Base-by-base conservation (phyloP, 2,329 filamentous ascomycete species). In the Elsinoe perseae region DNA sequence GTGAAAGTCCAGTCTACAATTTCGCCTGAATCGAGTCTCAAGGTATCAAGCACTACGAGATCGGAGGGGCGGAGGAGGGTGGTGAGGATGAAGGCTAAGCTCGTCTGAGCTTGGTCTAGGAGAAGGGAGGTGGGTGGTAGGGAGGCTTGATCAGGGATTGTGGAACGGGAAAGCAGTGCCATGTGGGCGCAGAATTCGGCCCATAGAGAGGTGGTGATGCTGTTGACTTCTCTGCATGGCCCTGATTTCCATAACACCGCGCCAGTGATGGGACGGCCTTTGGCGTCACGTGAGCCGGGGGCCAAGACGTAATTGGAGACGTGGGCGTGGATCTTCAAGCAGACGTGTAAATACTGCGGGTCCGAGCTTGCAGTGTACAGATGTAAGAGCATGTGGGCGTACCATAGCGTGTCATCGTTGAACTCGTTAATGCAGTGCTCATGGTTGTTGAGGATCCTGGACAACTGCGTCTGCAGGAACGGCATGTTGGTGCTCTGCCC, bases 321-420 rank as follows among this genome's bases (percentile, higher is more conserved):
- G 8, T 65, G 60, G 18, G 57, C 48, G 62, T 63, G 64, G 36
- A 66, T 59, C 0, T 42, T 58, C 28, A 56, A 42, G 5, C 64
- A 64, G 32, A 59, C 60, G 3, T 58, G 46, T 20, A 66, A 48
- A 46, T 65, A 66, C 56, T 60, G 62, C 9, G 25, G 34, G 46
- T 65, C 63, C 2, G 58, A 55, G 7, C 56, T 61, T 12, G 64
- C 56, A 20, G 56, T 40, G 53, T 63, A 65, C 10, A 64, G 48
- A 56, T 64, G 59, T 1, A 64, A 32, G 14, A 65, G 63, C 16
- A 59, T 59, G 20, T 65, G 48, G 1, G 56, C 64, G 60, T 61
- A 67, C 65, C 65, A 67, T n/a, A 64, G 57, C 8, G 63, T 61
- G 54, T 65, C 63, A 50, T 64, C 63, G 38, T 63, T 63, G 59